phyloP scores from a whole-genome alignment of 2,329 filamentous ascomycete genomes.

The Botryotinia calthae region DNA sequence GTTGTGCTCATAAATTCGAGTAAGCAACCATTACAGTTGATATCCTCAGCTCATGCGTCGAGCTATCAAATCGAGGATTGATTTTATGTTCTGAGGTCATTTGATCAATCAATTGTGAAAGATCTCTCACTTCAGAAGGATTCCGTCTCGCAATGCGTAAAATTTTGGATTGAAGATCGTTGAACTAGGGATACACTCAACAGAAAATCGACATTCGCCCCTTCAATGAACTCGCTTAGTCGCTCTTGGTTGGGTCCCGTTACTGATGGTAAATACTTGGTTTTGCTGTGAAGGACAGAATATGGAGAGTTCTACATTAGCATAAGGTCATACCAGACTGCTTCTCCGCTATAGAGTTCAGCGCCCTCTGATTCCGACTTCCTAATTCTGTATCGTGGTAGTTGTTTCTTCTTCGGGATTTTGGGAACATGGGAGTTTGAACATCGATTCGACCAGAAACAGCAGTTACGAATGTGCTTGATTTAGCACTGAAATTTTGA shows the following conservation, averaged over 20 bases:
- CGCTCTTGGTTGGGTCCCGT: no score
- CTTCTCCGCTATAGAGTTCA: fast-evolving
- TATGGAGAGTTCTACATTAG: neutral
- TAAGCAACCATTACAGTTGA: neutral
- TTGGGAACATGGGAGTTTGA: neutral
- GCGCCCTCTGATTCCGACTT: neutral
- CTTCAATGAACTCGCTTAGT: neutral
- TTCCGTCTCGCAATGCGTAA: neutral
- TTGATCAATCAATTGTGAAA: neutral
- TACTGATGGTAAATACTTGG: neutral
- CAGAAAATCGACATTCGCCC: neutral
- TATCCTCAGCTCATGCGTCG: neutral
- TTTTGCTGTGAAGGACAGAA: neutral
- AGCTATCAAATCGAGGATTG: neutral
- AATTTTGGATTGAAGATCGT: neutral
- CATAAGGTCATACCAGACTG: neutral
- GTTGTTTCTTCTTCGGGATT: neutral
- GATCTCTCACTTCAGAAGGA: neutral
- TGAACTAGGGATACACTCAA: neutral
- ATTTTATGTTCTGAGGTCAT: neutral
- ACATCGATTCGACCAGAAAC: neutral
- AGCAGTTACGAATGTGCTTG: neutral
- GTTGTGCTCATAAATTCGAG: neutral
- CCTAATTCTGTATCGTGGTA: neutral
- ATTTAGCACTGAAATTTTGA: neutral